These are phyloP conservation scores for Lyophyllum atratum DNA, from an alignment of 768 basidiomycete species.

Conservation along the genomic window DNA sequence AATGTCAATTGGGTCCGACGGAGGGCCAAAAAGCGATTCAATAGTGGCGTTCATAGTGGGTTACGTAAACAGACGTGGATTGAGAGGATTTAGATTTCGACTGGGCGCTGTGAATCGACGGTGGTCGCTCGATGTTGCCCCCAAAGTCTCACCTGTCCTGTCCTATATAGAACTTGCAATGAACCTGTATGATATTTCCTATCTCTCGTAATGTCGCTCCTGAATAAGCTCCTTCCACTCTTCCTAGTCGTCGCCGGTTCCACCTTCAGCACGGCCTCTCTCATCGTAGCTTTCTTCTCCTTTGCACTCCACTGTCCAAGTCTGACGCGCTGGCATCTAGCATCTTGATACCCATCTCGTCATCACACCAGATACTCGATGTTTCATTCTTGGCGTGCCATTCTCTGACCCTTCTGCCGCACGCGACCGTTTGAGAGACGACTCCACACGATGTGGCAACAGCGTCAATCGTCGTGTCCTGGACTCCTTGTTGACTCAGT, in stretches of 20 bases:
- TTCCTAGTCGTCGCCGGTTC: constrained; percentile 5
- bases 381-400: constrained; percentile 14
- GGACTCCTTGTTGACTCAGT: constrained; percentile 15
- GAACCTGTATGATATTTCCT: too few relatives aligned
- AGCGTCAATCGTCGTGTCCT: constrained; percentile 15
- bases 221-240: constrained; percentile 10
- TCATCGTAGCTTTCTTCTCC: neutral
- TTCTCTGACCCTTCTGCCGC: constrained; percentile 11
- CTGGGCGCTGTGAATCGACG: neutral
- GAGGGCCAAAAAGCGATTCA: constrained; percentile 64
- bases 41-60: constrained; percentile 20
- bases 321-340: neutral
- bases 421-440: constrained; percentile 9
- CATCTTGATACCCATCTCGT: constrained; percentile 4
- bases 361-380: constrained; percentile 1
- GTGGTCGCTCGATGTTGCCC: neutral
- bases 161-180: neutral
- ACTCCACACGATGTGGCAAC: constrained; percentile 12
- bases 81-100: constrained; percentile 4
- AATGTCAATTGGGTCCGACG: constrained; percentile 57
- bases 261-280: neutral
- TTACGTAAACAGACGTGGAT: constrained; percentile 10
- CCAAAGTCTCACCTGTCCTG: neutral
- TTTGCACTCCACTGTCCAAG: neutral
- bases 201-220: constrained; percentile 3